Evolutionary conservation across 139 green algal genomes (phyloP).

Genomic region (Asterochloris erici): DNA sequence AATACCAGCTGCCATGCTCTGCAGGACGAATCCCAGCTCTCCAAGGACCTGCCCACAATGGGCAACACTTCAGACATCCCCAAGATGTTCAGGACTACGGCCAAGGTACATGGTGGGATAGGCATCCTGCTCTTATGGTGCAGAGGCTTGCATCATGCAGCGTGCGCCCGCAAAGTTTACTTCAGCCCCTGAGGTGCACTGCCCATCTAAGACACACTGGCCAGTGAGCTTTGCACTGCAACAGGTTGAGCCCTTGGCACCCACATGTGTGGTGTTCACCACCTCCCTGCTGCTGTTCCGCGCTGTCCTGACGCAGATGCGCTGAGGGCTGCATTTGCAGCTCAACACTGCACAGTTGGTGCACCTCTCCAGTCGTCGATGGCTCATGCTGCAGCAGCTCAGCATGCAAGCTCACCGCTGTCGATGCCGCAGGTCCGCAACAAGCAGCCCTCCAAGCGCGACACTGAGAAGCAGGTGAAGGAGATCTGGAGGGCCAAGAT

Average conservation of each 20-base stretch:
- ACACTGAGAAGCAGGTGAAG: conserved; percentile 61
- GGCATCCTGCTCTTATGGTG: background rate
- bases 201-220: background rate
- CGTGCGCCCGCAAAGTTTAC: background rate
- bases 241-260: background rate
- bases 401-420: background rate
- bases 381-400: background rate
- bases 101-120: conserved; percentile 9
- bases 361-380: background rate
- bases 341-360: background rate
- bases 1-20: background rate
- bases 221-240: background rate
- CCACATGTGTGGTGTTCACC: background rate
- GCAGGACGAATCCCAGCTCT: conserved; percentile 33
- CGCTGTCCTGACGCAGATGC: background rate
- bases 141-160: background rate
- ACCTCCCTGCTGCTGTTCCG: background rate
- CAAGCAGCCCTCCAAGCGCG: conserved; percentile 48
- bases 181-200: background rate
- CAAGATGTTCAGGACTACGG: conserved; percentile 33
- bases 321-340: background rate
- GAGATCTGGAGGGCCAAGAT: conserved; percentile 50
- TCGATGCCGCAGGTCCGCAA: conserved; percentile 36
- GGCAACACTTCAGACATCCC: conserved; percentile 35
- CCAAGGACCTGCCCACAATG: conserved; percentile 42